Evolutionary conservation across 768 basidiomycete genomes (phyloP), one percentile per base, ranked within the genome.

Genomic region (Lactifluus subvellereus): DNA sequence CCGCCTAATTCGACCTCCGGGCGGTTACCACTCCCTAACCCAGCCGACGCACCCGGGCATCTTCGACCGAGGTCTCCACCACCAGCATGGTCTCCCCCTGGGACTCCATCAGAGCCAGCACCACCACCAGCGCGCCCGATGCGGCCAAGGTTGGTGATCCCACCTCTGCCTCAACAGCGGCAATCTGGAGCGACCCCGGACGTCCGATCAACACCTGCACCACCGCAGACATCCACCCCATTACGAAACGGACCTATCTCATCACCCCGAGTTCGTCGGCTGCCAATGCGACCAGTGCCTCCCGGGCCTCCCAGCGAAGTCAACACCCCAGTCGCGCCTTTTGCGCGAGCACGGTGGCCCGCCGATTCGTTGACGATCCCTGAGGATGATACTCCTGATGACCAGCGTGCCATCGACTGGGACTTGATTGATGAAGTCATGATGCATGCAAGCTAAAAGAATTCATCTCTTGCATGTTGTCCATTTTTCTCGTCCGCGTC

Each of bases 371-470:
- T 35, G 8, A 18, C 27, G 11, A 45, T 10, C 14, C 33, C 47
- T 14, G 43, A 57, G 20, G 61, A 65, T 13, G 60, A 62, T 9
- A 20, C 20, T 20, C 16, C 33, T 20, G 66, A 66, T 47, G 66
- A 65, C 40, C 54, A 42, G 30, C 49, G 58, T 32, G 53, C 53
- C 30, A 67, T 67, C 51, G 67, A 67, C 51, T 67, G 67, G 66
- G 65, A 60, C 45, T 37, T 66, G 57, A 67, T 67, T 37, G 65
- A 67, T 40, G 67, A 67, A 59, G 54, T 67, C 14, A 66, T 67
- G 65, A 66, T 27, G 33, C 35, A 51, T 20, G 40, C 67, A 13
- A 27, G 40, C 4, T 64, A 40, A 64, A 61, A 53, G 1, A 6
- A 6, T 6, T 20, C 7, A 18, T 35, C 8, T 7, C 27, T 42